These are phyloP conservation scores for Micractinium conductrix DNA, from an alignment of 139 green algal species.

Conservation along the genomic window DNA sequence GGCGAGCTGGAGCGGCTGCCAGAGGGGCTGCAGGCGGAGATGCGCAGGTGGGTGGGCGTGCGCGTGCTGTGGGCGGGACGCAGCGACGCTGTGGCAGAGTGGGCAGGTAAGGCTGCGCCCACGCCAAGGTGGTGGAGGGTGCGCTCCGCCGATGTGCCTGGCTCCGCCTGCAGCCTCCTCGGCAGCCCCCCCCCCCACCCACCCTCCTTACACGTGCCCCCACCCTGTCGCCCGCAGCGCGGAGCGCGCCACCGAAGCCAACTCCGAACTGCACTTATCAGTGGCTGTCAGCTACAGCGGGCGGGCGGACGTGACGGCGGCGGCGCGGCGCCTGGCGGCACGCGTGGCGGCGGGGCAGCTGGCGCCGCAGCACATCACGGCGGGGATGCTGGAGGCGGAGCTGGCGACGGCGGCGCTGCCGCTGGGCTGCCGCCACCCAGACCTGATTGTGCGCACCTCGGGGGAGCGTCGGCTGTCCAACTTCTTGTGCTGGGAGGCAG, in stretches of 20 bases:
- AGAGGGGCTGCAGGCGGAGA: slow-evolving; percentile 32
- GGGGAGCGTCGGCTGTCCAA: slow-evolving; percentile 77
- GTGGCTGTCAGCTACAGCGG: slow-evolving; percentile 72
- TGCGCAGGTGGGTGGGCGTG: background rate
- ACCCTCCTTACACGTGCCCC: background rate
- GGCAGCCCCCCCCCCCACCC: too few relatives aligned
- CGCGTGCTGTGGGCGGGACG: background rate
- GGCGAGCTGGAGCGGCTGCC: slow-evolving; percentile 52
- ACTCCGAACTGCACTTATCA: slow-evolving; percentile 54
- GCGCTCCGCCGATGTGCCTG: too few relatives aligned
- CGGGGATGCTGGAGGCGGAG: slow-evolving; percentile 3
- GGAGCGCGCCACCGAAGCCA: slow-evolving; percentile 54
- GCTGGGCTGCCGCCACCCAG: slow-evolving; percentile 47
- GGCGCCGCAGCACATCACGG: slow-evolving; percentile 28
- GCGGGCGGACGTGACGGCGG: slow-evolving; percentile 64
- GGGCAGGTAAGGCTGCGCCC: background rate
- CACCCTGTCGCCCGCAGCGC: slow-evolving; percentile 6
- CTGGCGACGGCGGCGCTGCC: slow-evolving; percentile 35
- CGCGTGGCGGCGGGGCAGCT: slow-evolving; percentile 47
- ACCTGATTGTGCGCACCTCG: slow-evolving; percentile 73
- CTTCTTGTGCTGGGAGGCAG: slow-evolving; percentile 75
- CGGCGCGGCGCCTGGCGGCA: slow-evolving; percentile 46
- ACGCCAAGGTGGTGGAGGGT: background rate
- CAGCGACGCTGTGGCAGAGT: background rate
- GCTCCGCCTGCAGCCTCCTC: too few relatives aligned